Percentiles rank a stretch among this genome's conserved stretches.
phyloP scores from a whole-genome alignment of 129 eudicot genomes.

The Ambrosia artemisiifolia region DNA sequence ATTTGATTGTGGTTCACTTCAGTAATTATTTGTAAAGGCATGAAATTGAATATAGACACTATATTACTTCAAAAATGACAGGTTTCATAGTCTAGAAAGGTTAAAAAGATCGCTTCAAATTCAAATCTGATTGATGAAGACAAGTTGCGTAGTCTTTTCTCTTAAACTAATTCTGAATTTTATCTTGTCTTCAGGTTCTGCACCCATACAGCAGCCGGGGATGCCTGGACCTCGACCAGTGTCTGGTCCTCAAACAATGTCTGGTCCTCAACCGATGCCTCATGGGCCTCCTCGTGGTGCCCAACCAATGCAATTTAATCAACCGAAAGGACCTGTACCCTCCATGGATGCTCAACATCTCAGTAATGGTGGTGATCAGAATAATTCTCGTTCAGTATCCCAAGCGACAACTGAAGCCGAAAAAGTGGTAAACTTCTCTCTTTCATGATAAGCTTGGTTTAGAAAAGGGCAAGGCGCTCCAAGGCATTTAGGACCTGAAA shows the following conservation, averaged over 20 bases:
- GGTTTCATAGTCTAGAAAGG: conserved; percentile 5
- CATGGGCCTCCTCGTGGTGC: conserved; percentile 64
- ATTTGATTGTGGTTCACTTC: neutral
- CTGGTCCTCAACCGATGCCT: conserved; percentile 51
- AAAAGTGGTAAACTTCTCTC: conserved; percentile 37
- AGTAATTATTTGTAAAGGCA: conserved; percentile 3
- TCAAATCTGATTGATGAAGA: conserved; percentile 8
- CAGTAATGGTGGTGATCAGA: conserved; percentile 56
- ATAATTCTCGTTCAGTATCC: conserved; percentile 27
- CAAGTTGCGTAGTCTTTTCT: neutral
- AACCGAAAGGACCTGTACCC: conserved; percentile 41
- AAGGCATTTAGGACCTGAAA: too few species aligned
- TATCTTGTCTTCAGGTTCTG: conserved; percentile 44
- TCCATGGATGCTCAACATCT: conserved; percentile 37
- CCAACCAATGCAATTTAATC: conserved; percentile 53
- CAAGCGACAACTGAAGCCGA: conserved; percentile 48
- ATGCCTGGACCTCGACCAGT: conserved; percentile 52
- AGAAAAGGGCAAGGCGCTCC: too few species aligned
- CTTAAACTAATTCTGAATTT: neutral
- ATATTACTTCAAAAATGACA: neutral
- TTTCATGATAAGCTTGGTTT: neutral
- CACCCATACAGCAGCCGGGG: conserved; percentile 31
- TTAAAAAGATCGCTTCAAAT: neutral
- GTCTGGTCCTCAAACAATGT: conserved; percentile 41
- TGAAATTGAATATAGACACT: neutral